Base-by-base conservation (phyloP, 306 rosid species). In the Cucumis hystrix region DNA sequence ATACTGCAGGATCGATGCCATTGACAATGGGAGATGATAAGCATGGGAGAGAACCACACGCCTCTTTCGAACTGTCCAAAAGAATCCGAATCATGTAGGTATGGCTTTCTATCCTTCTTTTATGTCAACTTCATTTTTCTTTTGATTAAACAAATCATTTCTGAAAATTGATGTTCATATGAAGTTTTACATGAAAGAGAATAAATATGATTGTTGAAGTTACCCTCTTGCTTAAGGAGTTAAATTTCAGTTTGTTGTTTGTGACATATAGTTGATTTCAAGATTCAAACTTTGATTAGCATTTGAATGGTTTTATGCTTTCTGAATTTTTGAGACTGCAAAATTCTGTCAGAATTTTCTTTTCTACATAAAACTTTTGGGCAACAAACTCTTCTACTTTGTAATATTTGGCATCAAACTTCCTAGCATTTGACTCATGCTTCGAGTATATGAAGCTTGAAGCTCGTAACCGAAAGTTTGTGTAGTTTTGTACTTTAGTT, bases 81-180 rank as follows among this genome's bases (percentile, higher is more conserved):
- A 83, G 90, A 84, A 92, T 92, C 86, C 84, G 45, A 74, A 77
- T 82, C 79, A 82, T 86, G 87, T 85, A 75, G 78, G 80, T 74
- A 68, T 80, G 84, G 85, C 77, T 57, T 74, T 52, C 60, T 78
- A 16, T 82, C 78, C 88, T 83, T 91, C 93, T 78, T 90, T 88
- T 81, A 77, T 82, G 89, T 92, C 95, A 85, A 82, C 78, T 87
- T 87, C 83, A 73, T 66, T 57, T 80, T 62, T 74, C 71, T 82
- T 81, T 83, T 77, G 41, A 52, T 11, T 23, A 25, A 43, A 52
- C 33, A 43, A 58, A 76, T 21, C 28, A 25, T 45, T 39, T 58
- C 70, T 47, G 54, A 47, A 47, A 4, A 47, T 13, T 47, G 54
- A 47, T 47, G 1, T 47, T 47, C 16, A 47, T 39, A 10, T 43